A percentile compares a stretch with the other conserved stretches of the same genome.
Evolutionary conservation across 768 basidiomycete species (phyloP).

Genomic region (Rhizopogon vulgaris): DNA sequence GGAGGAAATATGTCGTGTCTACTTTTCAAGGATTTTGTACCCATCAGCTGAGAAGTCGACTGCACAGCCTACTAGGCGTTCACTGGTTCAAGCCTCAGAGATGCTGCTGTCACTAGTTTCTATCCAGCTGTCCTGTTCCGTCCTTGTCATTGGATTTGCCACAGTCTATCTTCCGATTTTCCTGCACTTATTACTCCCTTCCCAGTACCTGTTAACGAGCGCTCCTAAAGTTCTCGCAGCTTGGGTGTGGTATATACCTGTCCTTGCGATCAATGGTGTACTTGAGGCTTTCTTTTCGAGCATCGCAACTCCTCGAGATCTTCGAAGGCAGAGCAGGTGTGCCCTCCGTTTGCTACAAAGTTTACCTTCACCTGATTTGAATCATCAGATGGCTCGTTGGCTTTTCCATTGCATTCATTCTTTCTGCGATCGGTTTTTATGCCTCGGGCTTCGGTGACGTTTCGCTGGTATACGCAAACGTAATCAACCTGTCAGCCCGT

Average conservation of each 20-base stretch:
- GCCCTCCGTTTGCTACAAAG: background rate
- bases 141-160: slow-evolving; percentile 70
- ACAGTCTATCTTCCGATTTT: slow-evolving; percentile 69
- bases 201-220: slow-evolving; percentile 64
- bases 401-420: slow-evolving; percentile 67
- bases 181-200: slow-evolving; percentile 65
- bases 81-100: slow-evolving; percentile 33
- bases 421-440: slow-evolving; percentile 43
- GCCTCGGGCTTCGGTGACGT: slow-evolving; percentile 51
- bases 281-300: slow-evolving; percentile 89
- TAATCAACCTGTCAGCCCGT: slow-evolving; percentile 55
- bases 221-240: slow-evolving; percentile 71
- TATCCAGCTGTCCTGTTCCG: slow-evolving; percentile 56
- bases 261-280: slow-evolving; percentile 85
- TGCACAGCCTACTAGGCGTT: slow-evolving; percentile 13
- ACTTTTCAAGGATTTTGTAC: slow-evolving; percentile 68
- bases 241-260: slow-evolving; percentile 87
- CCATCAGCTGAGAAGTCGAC: slow-evolving; percentile 9
- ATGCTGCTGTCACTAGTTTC: slow-evolving; percentile 58
- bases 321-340: slow-evolving; percentile 63
- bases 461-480: slow-evolving; percentile 73
- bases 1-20: slow-evolving; percentile 87
- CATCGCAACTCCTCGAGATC: slow-evolving; percentile 59
- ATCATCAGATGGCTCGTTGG: slow-evolving; percentile 65
- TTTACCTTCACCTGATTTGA: slow-evolving; percentile 2